Evolutionary conservation across 306 rosid genomes (phyloP).

Genomic region (Begonia fuchsioides): DNA sequence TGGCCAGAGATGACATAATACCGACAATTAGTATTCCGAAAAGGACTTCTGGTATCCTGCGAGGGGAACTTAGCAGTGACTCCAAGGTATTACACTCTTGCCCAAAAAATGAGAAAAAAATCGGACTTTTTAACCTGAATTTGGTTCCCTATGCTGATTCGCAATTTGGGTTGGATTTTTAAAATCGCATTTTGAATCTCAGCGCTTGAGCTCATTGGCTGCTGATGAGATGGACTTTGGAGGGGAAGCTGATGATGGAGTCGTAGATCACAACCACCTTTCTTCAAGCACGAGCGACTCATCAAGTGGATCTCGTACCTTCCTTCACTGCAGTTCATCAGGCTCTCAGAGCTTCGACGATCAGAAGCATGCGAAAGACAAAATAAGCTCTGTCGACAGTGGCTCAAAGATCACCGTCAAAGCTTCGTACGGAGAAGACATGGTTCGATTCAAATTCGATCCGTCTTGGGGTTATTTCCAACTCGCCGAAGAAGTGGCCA

Average conservation of each 20-base stretch:
- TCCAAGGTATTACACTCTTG: conserved; percentile 15
- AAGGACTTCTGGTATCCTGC: conserved; percentile 18
- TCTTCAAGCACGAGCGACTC: conserved; percentile 54
- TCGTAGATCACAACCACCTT: conserved; percentile 35
- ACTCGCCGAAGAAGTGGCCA: conserved; percentile 60
- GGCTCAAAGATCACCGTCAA: conserved; percentile 42
- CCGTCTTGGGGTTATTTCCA: conserved; percentile 36
- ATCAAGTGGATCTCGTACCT: conserved; percentile 30
- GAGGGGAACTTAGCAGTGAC: conserved; percentile 18
- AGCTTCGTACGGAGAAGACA: conserved; percentile 64
- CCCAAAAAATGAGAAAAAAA: too few species aligned
- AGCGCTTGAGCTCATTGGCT: conserved; percentile 29
- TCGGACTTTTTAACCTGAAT: too few species aligned
- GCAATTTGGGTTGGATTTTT: neutral
- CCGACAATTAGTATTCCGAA: conserved; percentile 9
- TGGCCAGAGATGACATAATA: conserved; percentile 1
- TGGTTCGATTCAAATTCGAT: conserved; percentile 61
- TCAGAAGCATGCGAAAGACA: conserved; percentile 22
- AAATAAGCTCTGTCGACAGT: conserved; percentile 21
- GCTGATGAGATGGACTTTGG: conserved; percentile 25
- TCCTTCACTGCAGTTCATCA: conserved; percentile 40
- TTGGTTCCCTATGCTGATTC: too few species aligned
- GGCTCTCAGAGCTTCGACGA: conserved; percentile 48
- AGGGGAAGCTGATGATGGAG: conserved; percentile 18
- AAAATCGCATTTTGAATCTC: conserved; percentile 13